Base-by-base conservation (phyloP, 2,329 filamentous ascomycete species). In the Ceratocystis harringtonii region DNA sequence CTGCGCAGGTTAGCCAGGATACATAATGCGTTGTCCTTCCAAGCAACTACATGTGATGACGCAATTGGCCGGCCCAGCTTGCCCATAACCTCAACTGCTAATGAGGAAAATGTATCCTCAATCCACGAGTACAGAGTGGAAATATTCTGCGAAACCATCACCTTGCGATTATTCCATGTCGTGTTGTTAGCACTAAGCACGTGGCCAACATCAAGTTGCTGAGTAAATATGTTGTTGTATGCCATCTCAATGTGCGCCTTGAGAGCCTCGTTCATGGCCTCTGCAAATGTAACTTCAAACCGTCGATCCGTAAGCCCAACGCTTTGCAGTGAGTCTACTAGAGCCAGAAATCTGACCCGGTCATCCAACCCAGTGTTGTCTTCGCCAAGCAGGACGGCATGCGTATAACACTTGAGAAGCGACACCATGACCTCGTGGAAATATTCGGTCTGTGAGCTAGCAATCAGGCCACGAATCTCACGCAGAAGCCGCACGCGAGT, bases 1-100 rank as follows among this genome's bases (percentile, higher is more conserved):
- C 87, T 88, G 55, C 89, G 81, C 61, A 88, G 77, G 19, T 82
- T 80, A 1, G 88, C 88, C 17, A 92, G 79, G 57, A 86, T 81
- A 2, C 82, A 82, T 57, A 89, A 74, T 17, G 86, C 86, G 70
- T 87, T 85, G 50, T 87, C 83, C 71, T 87, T 86, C 82, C 87
- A 90, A 68, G 83, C 83, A 69, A 85, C 81, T 52, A 88, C 78
- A 67, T 89, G 80, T 17, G 76, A 74, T 74, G 80, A 79, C 5
- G 79, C 77, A 30, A 85, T 73, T n/a, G 61, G 15, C 44, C 75
- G 72, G 4, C 74, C 77, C 8, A 82, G 74, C 19, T 75, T 75
- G 66, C 75, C 77, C 66, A 87, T 77, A 7, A 88, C 81, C 70
- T 87, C 80, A 60, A 84, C 79, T 15, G 84, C 82, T 44, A 89